Conservation (phyloP, 2,329 filamentous ascomycete genomes). For the Rutstroemia sp. region DNA sequence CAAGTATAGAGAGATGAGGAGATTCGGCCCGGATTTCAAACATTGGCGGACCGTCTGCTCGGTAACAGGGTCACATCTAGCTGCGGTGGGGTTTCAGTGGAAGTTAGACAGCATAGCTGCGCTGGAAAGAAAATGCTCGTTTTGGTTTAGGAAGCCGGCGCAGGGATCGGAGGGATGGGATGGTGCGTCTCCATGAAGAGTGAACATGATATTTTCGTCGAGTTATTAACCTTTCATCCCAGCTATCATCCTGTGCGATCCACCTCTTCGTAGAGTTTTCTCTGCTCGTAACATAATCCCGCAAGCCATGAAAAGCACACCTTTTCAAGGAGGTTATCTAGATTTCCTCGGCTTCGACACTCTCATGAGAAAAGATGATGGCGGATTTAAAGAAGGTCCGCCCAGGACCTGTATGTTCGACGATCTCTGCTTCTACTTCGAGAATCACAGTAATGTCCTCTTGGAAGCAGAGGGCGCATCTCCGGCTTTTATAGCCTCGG, state of each 20-base stretch:
- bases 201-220: neutral
- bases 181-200: neutral
- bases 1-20: constrained; percentile 11
- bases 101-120: neutral
- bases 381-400: neutral
- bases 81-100: constrained; percentile 4
- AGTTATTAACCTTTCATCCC: neutral
- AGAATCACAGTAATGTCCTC: neutral
- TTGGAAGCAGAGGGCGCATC: neutral
- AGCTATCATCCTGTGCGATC: neutral
- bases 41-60: constrained; percentile 8
- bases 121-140: constrained; percentile 1
- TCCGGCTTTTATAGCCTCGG: neutral
- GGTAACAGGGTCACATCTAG: constrained; percentile 5
- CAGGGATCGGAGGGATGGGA: neutral
- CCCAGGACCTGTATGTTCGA: constrained; percentile 11
- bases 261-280: neutral
- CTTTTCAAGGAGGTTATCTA: neutral
- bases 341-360: neutral
- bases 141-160: neutral
- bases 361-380: neutral
- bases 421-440: constrained; percentile 12
- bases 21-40: constrained; percentile 5
- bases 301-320: neutral
- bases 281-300: neutral